These are phyloP conservation scores for Hypoxylon subgilvum DNA, from an alignment of 495 filamentous ascomycete species.

Conservation along the genomic window DNA sequence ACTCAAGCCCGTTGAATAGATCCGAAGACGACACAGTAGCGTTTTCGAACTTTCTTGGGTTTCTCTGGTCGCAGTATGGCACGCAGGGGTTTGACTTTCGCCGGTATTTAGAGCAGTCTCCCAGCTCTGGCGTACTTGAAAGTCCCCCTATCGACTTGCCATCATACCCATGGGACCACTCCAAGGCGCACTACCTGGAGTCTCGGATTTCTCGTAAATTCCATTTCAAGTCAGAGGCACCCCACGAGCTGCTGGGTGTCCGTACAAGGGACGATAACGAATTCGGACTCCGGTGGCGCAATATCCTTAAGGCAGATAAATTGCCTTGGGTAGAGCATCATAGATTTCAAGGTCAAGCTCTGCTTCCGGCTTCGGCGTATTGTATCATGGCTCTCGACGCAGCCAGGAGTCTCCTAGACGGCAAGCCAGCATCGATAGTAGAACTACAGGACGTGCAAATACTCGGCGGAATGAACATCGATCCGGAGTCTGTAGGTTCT, in stretches of 20 bases:
- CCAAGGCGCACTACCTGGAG: conserved; percentile 51
- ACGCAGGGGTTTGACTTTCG: conserved; percentile 31
- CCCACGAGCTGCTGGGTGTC: conserved; percentile 57
- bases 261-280: conserved; percentile 52
- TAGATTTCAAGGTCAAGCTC: conserved; percentile 50
- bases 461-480: conserved; percentile 55
- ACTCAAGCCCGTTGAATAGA: conserved; percentile 46
- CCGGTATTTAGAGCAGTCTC: conserved; percentile 46
- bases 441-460: conserved; percentile 52
- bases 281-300: conserved; percentile 52
- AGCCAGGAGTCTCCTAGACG: conserved; percentile 36
- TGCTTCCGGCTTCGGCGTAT: conserved; percentile 54
- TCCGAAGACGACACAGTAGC: conserved; percentile 41
- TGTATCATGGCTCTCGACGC: conserved; percentile 54
- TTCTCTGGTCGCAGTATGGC: conserved; percentile 55
- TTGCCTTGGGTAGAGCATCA: conserved; percentile 50
- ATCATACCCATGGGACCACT: conserved; percentile 59
- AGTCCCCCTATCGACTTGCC: conserved; percentile 45
- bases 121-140: conserved; percentile 31
- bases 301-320: conserved; percentile 53
- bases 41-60: conserved; percentile 56
- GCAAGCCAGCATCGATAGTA: conserved; percentile 44
- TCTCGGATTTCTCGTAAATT: conserved; percentile 55
- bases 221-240: conserved; percentile 46
- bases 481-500: conserved; percentile 50